phyloP scores from a whole-genome alignment of 495 filamentous ascomycete genomes.

The Pseudomonodictys pantanalensis region DNA sequence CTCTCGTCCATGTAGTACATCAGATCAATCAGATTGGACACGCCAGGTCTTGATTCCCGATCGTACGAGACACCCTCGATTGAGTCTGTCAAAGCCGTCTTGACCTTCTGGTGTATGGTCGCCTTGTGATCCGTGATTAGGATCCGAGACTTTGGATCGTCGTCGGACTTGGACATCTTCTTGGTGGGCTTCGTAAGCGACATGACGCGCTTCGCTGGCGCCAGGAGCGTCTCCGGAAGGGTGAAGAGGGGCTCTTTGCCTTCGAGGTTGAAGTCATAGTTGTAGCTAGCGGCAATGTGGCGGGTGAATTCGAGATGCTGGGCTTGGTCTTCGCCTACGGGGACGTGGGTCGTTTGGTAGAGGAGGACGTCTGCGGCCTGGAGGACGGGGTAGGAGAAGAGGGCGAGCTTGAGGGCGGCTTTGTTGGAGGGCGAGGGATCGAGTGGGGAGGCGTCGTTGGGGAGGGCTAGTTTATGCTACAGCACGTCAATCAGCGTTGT shows the following conservation, averaged over 20 bases:
- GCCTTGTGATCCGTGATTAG: constrained; percentile 67
- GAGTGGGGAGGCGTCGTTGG: constrained; percentile 53
- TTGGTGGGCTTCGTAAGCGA: constrained; percentile 68
- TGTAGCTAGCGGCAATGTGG: constrained; percentile 80
- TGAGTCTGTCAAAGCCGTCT: constrained; percentile 73
- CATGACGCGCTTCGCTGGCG: constrained; percentile 81
- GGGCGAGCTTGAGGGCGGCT: constrained; percentile 71
- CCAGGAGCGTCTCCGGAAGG: constrained; percentile 69
- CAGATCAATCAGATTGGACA: constrained; percentile 82
- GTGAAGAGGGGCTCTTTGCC: constrained; percentile 50
- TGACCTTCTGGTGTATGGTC: constrained; percentile 65
- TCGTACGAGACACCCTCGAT: constrained; percentile 65
- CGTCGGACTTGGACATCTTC: constrained; percentile 94
- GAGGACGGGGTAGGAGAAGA: constrained; percentile 94
- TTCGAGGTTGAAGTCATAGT: constrained; percentile 58
- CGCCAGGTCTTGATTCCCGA: constrained; percentile 65
- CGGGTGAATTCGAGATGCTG: constrained; percentile 94
- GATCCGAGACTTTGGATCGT: constrained; percentile 68
- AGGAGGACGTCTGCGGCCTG: constrained; percentile 88
- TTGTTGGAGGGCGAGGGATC: constrained; percentile 47
- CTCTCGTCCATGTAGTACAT: constrained; percentile 59
- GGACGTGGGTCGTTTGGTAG: constrained; percentile 81
- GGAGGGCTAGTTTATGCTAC: constrained; percentile 67
- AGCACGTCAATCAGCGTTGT: constrained; percentile 4
- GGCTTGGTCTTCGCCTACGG: constrained; percentile 87